Evolutionary conservation across 495 filamentous ascomycete genomes (phyloP).

Genomic region (Saxispiralis lemnorum): DNA sequence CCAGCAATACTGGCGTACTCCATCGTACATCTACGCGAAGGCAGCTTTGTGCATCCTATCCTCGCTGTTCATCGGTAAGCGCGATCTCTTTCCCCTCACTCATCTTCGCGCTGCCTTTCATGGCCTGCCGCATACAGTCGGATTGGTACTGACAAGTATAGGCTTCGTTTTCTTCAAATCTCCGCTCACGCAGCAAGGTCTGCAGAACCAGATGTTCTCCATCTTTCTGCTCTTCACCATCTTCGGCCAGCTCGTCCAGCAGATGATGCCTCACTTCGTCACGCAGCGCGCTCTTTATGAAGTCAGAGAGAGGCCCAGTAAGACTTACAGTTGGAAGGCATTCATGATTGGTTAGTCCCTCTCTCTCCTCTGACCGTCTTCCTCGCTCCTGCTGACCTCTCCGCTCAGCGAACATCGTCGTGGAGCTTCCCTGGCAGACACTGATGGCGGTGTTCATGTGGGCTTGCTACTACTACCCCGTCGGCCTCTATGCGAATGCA

Average conservation of each 20-base stretch:
- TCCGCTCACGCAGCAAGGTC: conserved; percentile 17
- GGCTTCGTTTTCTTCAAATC: conserved; percentile 32
- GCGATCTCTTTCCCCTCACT: conserved; percentile 15
- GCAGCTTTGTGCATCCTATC: conserved; percentile 24
- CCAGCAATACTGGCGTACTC: conserved; percentile 24
- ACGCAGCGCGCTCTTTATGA: conserved; percentile 67
- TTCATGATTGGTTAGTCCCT: conserved; percentile 29
- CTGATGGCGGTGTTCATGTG: conserved; percentile 39
- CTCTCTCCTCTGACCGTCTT: neutral
- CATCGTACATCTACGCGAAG: conserved; percentile 31
- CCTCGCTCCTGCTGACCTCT: neutral
- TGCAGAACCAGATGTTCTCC: conserved; percentile 51
- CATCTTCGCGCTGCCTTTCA: too few relatives aligned
- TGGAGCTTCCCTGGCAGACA: conserved; percentile 20
- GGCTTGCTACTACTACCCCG: conserved; percentile 21
- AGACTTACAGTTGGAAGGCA: conserved; percentile 65
- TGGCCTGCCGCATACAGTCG: too few relatives aligned
- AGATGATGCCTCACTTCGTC: conserved; percentile 75
- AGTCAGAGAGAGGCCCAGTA: conserved; percentile 66
- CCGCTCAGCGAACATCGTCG: conserved; percentile 16
- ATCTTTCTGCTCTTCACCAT: conserved; percentile 71
- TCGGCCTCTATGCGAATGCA: conserved; percentile 54
- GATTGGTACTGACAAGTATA: neutral
- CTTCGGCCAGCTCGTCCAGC: conserved; percentile 26
- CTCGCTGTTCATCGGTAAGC: conserved; percentile 31